phyloP scores from a whole-genome alignment of 2,329 filamentous ascomycete genomes.

The Calonectria naviculata region DNA sequence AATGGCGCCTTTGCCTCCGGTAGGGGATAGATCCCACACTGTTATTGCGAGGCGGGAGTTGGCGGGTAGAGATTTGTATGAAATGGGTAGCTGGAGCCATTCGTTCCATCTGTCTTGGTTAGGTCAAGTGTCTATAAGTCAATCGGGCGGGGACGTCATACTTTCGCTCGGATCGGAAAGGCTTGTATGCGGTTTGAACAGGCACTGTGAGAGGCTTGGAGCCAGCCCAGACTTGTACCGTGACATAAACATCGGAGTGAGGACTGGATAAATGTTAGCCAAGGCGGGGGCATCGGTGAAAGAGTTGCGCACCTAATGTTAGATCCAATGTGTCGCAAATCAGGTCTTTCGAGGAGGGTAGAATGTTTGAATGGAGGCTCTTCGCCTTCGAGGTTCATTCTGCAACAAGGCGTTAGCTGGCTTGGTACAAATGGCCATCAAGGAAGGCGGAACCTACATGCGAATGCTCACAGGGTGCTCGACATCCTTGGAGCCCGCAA shows the following conservation, averaged over 20 bases:
- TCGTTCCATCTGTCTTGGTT: conserved; percentile 81
- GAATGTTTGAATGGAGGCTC: conserved; percentile 63
- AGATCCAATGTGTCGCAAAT: conserved; percentile 88
- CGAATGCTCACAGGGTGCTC: conserved; percentile 77
- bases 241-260: conserved; percentile 91
- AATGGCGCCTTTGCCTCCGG: conserved; percentile 74
- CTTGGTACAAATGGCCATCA: neutral
- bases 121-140: conserved; percentile 7
- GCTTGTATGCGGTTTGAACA: conserved; percentile 91
- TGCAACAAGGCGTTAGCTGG: conserved; percentile 40
- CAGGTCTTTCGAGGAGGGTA: conserved; percentile 79
- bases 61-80: conserved; percentile 83
- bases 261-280: conserved; percentile 61
- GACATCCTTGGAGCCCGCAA: conserved; percentile 88
- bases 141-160: conserved; percentile 43
- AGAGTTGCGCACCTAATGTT: conserved; percentile 72
- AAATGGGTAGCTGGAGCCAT: conserved; percentile 90
- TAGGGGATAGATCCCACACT: conserved; percentile 91
- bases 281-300: neutral
- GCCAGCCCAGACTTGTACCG: conserved; percentile 93
- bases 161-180: conserved; percentile 81
- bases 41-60: conserved; percentile 92
- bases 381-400: conserved; percentile 60
- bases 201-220: conserved; percentile 95
- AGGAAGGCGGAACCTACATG: conserved; percentile 57